Percentiles rank a stretch among this genome's conserved stretches.
These are phyloP conservation scores for Magnusiomyces magnusii DNA, from an alignment of 1,139 yeast genomes.

Conservation along the genomic window DNA sequence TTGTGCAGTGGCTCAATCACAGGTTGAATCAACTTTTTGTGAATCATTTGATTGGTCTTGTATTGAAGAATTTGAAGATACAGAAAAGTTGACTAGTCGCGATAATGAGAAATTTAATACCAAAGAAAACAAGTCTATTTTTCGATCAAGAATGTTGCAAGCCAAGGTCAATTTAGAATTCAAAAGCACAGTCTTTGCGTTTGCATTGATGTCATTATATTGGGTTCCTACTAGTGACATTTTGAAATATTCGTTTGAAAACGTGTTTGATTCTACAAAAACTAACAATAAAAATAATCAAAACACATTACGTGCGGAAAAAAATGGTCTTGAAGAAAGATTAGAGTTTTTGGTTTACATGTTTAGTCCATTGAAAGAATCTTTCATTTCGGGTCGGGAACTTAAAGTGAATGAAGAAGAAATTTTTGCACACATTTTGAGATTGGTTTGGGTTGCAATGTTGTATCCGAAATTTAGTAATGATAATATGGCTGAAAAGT, in stretches of 20 bases:
- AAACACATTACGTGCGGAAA: too few species aligned
- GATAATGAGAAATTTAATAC: not conserved
- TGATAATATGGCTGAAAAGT: not conserved
- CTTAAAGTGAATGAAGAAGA: not conserved
- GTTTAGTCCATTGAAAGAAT: not conserved
- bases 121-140: not conserved
- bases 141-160: not conserved
- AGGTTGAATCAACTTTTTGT: not conserved
- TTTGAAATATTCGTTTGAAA: not conserved
- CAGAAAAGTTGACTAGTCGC: not conserved
- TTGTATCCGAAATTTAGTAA: not conserved
- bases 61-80: not conserved
- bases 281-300: too few species aligned
- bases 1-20: not conserved
- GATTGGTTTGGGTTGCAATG: slow-evolving; percentile 1
- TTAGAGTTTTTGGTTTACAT: not conserved
- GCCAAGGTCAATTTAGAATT: not conserved
- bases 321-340: not conserved
- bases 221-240: not conserved
- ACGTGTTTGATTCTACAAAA: not conserved
- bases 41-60: not conserved
- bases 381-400: not conserved
- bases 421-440: not conserved
- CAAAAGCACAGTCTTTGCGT: not conserved
- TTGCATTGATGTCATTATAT: not conserved